These are phyloP conservation scores for Primulina eburnea DNA, from an alignment of 257 asterid genomes.

Conservation along the genomic window DNA sequence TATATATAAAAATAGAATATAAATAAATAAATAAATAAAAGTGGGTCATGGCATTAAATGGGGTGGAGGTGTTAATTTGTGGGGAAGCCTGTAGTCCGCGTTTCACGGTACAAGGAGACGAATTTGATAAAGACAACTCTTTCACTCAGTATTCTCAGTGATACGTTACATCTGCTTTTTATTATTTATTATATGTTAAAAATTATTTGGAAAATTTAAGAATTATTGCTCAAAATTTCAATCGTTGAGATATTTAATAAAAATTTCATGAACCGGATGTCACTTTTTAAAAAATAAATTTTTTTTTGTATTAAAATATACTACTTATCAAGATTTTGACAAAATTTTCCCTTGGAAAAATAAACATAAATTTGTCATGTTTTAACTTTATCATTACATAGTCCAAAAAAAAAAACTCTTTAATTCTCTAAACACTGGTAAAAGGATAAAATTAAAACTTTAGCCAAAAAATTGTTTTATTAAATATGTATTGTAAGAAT, in stretches of 20 bases:
- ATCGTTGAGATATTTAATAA: neutral
- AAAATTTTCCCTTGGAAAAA: neutral
- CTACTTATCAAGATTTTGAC: too few species aligned
- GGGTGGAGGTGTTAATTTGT: neutral
- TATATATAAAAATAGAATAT: neutral
- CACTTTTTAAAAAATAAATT: too few species aligned
- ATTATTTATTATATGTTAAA: neutral
- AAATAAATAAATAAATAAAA: neutral
- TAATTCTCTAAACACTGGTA: too few species aligned
- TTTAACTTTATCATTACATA: too few species aligned
- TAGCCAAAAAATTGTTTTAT: too few species aligned
- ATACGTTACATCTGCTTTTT: slow-evolving; percentile 73
- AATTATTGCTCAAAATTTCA: neutral
- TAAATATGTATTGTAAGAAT: too few species aligned
- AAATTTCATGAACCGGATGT: too few species aligned
- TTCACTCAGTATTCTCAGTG: slow-evolving; percentile 55
- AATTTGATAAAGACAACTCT: slow-evolving; percentile 54
- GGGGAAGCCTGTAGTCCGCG: slow-evolving; percentile 84
- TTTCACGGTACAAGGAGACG: slow-evolving; percentile 85
- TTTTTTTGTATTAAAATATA: too few species aligned
- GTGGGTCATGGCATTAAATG: neutral
- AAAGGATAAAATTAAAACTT: too few species aligned
- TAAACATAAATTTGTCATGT: neutral
- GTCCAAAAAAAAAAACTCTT: too few species aligned
- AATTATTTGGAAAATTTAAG: too few species aligned